A percentile compares a stretch with the other conserved stretches of the same genome.
These are phyloP conservation scores for Suillus paluster DNA, from an alignment of 768 basidiomycete species.

Conservation along the genomic window DNA sequence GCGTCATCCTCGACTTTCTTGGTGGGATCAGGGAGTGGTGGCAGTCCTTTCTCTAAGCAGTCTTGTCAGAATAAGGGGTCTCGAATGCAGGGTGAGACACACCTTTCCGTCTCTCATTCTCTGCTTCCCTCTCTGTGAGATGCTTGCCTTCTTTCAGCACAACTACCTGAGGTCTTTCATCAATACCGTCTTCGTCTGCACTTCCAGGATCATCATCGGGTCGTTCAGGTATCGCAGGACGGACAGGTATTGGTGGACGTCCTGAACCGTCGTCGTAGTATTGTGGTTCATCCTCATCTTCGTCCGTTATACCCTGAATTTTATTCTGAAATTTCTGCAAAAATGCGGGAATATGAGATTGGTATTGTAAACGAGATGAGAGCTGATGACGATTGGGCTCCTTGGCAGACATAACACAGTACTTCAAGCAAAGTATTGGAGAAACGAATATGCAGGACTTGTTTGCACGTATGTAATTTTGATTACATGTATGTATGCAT, in stretches of 20 bases:
- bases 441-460: not conserved
- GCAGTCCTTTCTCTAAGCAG: conserved; percentile 60
- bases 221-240: conserved; percentile 73
- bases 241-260: conserved; percentile 71
- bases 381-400: conserved; percentile 76
- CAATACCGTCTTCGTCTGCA: conserved; percentile 69
- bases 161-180: conserved; percentile 89
- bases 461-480: not conserved
- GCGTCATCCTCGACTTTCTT: conserved; percentile 20
- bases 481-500: not conserved
- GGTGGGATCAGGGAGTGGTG: conserved; percentile 51
- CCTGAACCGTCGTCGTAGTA: conserved; percentile 72
- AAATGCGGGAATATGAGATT: conserved; percentile 63
- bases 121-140: conserved; percentile 74
- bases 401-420: conserved; percentile 43
- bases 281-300: conserved; percentile 54
- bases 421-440: too few relatives aligned
- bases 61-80: conserved; percentile 10
- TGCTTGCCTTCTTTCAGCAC: conserved; percentile 90
- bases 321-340: conserved; percentile 67
- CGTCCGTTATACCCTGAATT: conserved; percentile 55
- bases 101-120: conserved; percentile 80
- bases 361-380: conserved; percentile 71
- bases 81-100: conserved; percentile 19
- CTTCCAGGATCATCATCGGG: conserved; percentile 73